Percentiles rank a stretch among this genome's conserved stretches.
Conservation (phyloP, 2,329 filamentous ascomycete genomes). For the Aspergillus texensis region DNA sequence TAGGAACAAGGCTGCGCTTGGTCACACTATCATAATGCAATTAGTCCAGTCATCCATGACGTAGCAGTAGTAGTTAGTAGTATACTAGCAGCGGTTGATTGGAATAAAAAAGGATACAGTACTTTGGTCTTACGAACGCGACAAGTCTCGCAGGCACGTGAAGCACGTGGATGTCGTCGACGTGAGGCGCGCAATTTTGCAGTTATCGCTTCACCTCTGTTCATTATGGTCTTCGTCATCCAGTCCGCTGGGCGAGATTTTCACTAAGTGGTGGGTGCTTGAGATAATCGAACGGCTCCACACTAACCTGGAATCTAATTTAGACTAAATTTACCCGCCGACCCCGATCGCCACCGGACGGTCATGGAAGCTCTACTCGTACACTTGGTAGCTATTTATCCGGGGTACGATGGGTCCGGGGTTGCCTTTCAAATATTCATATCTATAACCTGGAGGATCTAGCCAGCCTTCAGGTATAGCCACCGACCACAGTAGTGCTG, state of each 20-base stretch:
- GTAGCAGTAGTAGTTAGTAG: neutral
- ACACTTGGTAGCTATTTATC: neutral
- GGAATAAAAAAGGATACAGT: neutral
- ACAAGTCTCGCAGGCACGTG: constrained; percentile 28
- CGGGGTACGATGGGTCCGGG: neutral
- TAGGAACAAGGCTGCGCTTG: constrained; percentile 25
- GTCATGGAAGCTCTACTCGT: neutral
- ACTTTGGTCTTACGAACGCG: constrained; percentile 29
- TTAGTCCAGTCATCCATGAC: neutral
- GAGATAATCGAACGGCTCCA: neutral
- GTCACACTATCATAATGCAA: constrained; percentile 17
- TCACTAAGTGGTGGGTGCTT: neutral
- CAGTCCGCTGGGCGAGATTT: neutral
- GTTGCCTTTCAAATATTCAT: neutral
- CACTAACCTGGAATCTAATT: neutral
- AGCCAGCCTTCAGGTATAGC: neutral
- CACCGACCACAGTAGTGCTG: neutral
- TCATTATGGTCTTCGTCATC: neutral
- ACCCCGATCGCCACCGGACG: neutral
- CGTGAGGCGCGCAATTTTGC: constrained; percentile 15
- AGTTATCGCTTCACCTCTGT: constrained; percentile 8
- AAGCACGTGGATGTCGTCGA: constrained; percentile 21
- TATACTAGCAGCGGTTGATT: neutral
- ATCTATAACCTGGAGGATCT: neutral
- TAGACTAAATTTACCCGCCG: neutral